These are phyloP conservation scores for Cladophialophora yegresii DNA, from an alignment of 2,329 filamentous ascomycete genomes.

Conservation along the genomic window DNA sequence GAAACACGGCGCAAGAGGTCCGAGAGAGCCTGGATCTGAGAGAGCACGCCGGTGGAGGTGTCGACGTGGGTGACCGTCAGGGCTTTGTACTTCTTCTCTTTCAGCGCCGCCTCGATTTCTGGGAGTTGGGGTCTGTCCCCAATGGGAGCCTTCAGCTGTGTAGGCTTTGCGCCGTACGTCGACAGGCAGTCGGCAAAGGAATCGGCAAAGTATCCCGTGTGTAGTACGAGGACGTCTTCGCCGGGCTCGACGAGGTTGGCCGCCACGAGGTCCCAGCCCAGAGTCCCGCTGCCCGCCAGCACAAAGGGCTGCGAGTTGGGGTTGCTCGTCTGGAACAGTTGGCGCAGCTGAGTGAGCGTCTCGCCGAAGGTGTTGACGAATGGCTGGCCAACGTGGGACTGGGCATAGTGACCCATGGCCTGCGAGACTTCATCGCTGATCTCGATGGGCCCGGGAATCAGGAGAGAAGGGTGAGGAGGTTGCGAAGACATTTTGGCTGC, in stretches of 20 bases:
- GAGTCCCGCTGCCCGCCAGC: slow-evolving; percentile 88
- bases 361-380: slow-evolving; percentile 93
- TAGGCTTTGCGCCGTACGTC: slow-evolving; percentile 86
- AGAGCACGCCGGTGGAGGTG: slow-evolving; percentile 93
- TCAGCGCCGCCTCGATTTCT: slow-evolving; percentile 84
- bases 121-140: slow-evolving; percentile 82
- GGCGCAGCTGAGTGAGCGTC: slow-evolving; percentile 79
- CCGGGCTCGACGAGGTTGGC: slow-evolving; percentile 87
- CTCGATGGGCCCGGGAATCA: slow-evolving; percentile 79
- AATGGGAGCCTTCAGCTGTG: slow-evolving; percentile 84
- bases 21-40: slow-evolving; percentile 80
- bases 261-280: slow-evolving; percentile 96
- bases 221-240: slow-evolving; percentile 87
- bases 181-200: slow-evolving; percentile 89
- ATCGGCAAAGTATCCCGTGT: slow-evolving; percentile 96
- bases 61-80: slow-evolving; percentile 96
- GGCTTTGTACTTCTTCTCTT: slow-evolving; percentile 89
- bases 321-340: slow-evolving; percentile 89
- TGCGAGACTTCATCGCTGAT: slow-evolving; percentile 35
- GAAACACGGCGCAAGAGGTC: slow-evolving; percentile 83
- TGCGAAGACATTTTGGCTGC: slow-evolving; percentile 44
- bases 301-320: slow-evolving; percentile 85
- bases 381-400: slow-evolving; percentile 86
- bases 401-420: slow-evolving; percentile 45
- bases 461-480: slow-evolving; percentile 68